These are phyloP conservation scores for Leptographium lundbergii DNA, from an alignment of 2,329 filamentous ascomycete genomes.

Conservation along the genomic window DNA sequence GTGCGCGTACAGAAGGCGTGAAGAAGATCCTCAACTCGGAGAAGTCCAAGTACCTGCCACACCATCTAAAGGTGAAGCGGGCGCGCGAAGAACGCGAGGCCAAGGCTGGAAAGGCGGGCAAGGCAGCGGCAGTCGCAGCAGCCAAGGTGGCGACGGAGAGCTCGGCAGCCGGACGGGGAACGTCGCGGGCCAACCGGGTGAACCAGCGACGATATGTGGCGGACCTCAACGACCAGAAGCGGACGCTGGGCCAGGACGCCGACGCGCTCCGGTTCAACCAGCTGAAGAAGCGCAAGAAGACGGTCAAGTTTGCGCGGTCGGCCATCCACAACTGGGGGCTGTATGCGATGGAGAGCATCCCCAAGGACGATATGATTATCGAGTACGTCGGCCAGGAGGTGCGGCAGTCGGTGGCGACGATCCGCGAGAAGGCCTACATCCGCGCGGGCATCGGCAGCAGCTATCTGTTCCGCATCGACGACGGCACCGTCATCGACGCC, in stretches of 20 bases:
- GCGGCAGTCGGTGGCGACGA: constrained; percentile 91
- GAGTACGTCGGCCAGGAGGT: constrained; percentile 98
- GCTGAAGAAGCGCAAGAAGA: constrained; percentile 98
- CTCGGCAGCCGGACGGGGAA: constrained; percentile 62
- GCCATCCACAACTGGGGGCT: constrained; percentile 98
- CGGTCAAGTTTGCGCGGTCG: constrained; percentile 92
- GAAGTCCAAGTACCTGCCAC: constrained; percentile 94
- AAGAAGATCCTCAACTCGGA: constrained; percentile 95
- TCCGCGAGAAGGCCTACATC: constrained; percentile 82
- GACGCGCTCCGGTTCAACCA: constrained; percentile 97
- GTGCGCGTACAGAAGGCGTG: constrained; percentile 81
- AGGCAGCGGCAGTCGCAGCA: constrained; percentile 54
- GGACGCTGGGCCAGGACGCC: constrained; percentile 67
- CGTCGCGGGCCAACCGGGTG: constrained; percentile 84
- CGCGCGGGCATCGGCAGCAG: constrained; percentile 95
- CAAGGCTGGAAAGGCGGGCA: constrained; percentile 49
- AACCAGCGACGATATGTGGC: constrained; percentile 92
- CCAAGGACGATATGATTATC: constrained; percentile 98
- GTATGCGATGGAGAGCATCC: constrained; percentile 95
- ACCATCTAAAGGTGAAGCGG: constrained; percentile 92
- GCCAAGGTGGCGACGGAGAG: constrained; percentile 68
- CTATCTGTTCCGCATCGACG: constrained; percentile 96
- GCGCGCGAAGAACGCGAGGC: constrained; percentile 84
- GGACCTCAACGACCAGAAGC: constrained; percentile 91
- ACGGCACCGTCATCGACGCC: constrained; percentile 93